Evolutionary conservation across 2,329 filamentous ascomycete genomes (phyloP).

Genomic region (Zymoseptoria tritici): DNA sequence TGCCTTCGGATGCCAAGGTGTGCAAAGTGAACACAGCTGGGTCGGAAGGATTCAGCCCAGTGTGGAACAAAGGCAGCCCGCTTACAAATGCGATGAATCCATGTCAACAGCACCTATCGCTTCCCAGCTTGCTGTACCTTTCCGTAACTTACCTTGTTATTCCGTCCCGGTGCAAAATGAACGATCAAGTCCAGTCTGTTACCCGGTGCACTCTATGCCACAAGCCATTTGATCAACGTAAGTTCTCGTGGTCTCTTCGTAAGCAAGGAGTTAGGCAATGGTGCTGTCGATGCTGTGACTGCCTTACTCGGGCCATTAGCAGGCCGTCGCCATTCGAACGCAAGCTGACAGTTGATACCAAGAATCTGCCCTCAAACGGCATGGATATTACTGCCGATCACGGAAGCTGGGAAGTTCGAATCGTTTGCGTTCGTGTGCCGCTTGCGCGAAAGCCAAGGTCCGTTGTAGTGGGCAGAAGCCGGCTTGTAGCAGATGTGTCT

Average conservation of each 20-base stretch:
- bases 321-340: not conserved
- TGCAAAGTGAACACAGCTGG: not conserved
- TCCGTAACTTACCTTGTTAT: not conserved
- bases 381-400: constrained; percentile 41
- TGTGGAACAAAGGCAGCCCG: not conserved
- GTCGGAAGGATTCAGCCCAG: not conserved
- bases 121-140: not conserved
- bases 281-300: too few relatives aligned
- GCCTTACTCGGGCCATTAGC: too few relatives aligned
- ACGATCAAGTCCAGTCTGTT: not conserved
- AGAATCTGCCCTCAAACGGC: constrained; percentile 39
- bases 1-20: not conserved
- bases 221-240: constrained; percentile 38
- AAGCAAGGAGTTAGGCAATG: too few relatives aligned
- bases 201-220: constrained; percentile 32
- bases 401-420: constrained; percentile 12
- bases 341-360: not conserved
- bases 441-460: constrained; percentile 33
- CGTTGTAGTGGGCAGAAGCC: constrained; percentile 35
- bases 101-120: not conserved
- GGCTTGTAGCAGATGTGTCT: constrained; percentile 33
- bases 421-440: constrained; percentile 28
- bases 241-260: too few relatives aligned
- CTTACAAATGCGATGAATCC: not conserved
- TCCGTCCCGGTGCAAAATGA: not conserved